Base-by-base conservation (phyloP, 2,329 filamentous ascomycete genomes). In the Cercospora zeina region DNA sequence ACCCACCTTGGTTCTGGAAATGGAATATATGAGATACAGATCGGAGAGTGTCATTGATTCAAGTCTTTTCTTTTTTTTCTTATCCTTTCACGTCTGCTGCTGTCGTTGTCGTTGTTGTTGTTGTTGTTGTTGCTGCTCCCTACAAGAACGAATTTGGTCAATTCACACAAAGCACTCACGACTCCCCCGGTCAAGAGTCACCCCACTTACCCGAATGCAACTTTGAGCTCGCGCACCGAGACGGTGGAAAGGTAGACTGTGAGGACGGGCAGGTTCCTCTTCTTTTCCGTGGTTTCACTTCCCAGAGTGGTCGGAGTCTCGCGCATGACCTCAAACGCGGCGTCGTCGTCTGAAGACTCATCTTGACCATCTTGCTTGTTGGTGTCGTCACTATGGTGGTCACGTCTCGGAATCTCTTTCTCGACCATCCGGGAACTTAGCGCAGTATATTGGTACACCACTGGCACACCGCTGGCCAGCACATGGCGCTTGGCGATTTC, bases 211-310 rank as follows among this genome's bases (percentile, higher is more conserved):
- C 79, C 82, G 24, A 76, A 76, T 45, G 77, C 79, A 31, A 72
- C 77, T 65, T 79, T 83, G 53, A 90, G 73, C 65, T 85, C 83
- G 16, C 82, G 80, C 34, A 90, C 74, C 11, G 83, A 75, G 13
- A 75, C 74, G 27, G 77, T 73, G 0, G 85, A 85, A 14, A 90
- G 72, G 66, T 88, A 86, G 21, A 88, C 76, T 64, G 82, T 84
- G 79, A 90, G 77, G 42, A 85, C 80, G 14, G 83, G 83, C 57
- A 81, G 74, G 21, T 75, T 78, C 63, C 79, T 78, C 64, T 79
- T 73, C 30, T 81, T 80, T 6, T 27, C 6, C 24, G 24, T 27
- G 67, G 81, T 73, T 83, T 65, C 80, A 77, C 71, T 84, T 81
- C 64, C 79, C 3, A 62, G 49, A 7, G 42, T n/a, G n/a, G n/a